Evolutionary conservation across 2,329 filamentous ascomycete species (phyloP), one percentile per base, ranked within the genome.

Genomic region (Mollisiaceae sp.): DNA sequence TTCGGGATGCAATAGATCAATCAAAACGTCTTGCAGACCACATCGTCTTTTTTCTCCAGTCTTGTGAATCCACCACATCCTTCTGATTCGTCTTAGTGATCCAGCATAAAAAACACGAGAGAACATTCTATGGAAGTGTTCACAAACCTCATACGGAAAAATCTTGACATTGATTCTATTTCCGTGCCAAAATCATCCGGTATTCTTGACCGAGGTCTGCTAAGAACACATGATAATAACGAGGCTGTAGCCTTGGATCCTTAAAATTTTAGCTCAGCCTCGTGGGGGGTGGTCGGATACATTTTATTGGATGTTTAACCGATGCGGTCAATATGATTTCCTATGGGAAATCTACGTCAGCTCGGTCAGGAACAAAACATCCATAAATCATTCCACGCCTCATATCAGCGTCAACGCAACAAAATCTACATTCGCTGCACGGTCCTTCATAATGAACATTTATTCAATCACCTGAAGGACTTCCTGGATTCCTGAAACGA

Each of bases 401-500:
- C 45, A 36, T 52, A 24, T 32, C 9, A 43, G 58, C 62, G 20
- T 54, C 62, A 56, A 54, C n/a, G 41, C 59, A 55, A 58, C 56
- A 59, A 43, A 56, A 38, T 12, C 43, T n/a, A 38, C 59, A 35
- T 59, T 62, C 35, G 54, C 60, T 67, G 56, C 59, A 59, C 62
- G 47, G 54, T 22, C 50, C 58, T 35, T 27, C 59, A 65, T 41
- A 54, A 69, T 66, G 62, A 62, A 62, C 27, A 11, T 58, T 43
- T 60, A 60, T 54, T 57, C 67, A 68, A 65, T 64, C 59, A 59
- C 63, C 36, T 66, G 41, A 64, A 59, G 15, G 56, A 5, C 24
- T 50, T 63, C 20, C 38, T 41, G 24, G 43, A n/a, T 18, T 18
- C 38, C 50, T 59, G 60, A 70, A 69, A 66, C 54, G 43, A 41